Percentiles rank a stretch among this genome's conserved stretches.
Conservation (phyloP, 2,329 filamentous ascomycete species). For the Ceratocystis papillata region DNA sequence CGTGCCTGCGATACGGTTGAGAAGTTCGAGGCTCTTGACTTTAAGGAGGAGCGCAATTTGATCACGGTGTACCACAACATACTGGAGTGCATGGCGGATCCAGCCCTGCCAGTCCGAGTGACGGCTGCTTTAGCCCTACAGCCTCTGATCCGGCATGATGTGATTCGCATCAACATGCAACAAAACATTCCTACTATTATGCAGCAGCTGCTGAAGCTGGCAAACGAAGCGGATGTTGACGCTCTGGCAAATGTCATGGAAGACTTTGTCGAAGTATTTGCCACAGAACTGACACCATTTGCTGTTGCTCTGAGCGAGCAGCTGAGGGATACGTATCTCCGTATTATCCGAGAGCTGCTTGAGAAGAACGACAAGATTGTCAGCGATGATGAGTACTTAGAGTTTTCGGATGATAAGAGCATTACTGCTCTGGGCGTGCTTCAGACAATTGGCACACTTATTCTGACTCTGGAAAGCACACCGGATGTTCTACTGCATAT, state of each 20-base stretch:
- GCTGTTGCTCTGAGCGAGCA: conserved; percentile 94
- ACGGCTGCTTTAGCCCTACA: conserved; percentile 89
- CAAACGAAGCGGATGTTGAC: conserved; percentile 96
- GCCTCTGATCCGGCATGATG: conserved; percentile 87
- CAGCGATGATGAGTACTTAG: conserved; percentile 71
- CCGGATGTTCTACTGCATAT: conserved; percentile 90
- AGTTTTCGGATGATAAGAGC: conserved; percentile 95
- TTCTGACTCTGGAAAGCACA: conserved; percentile 91
- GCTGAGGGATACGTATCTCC: conserved; percentile 86
- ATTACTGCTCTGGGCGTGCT: conserved; percentile 93
- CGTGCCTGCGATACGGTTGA: conserved; percentile 94
- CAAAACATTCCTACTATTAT: conserved; percentile 97
- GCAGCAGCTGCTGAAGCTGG: conserved; percentile 93
- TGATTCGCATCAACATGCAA: conserved; percentile 92
- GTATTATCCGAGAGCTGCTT: conserved; percentile 82
- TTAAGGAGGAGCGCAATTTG: conserved; percentile 91
- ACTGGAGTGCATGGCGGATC: conserved; percentile 89
- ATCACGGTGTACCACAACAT: conserved; percentile 95
- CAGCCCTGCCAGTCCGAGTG: conserved; percentile 84
- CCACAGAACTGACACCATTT: conserved; percentile 91
- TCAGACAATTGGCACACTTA: conserved; percentile 94
- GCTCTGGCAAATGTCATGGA: conserved; percentile 98
- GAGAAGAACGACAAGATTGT: conserved; percentile 73
- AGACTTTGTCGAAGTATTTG: conserved; percentile 97
- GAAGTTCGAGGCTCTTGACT: conserved; percentile 95